Evolutionary conservation across 2,329 filamentous ascomycete species (phyloP), one percentile per base, ranked within the genome.

Genomic region (Chalaropsis thielavioides): DNA sequence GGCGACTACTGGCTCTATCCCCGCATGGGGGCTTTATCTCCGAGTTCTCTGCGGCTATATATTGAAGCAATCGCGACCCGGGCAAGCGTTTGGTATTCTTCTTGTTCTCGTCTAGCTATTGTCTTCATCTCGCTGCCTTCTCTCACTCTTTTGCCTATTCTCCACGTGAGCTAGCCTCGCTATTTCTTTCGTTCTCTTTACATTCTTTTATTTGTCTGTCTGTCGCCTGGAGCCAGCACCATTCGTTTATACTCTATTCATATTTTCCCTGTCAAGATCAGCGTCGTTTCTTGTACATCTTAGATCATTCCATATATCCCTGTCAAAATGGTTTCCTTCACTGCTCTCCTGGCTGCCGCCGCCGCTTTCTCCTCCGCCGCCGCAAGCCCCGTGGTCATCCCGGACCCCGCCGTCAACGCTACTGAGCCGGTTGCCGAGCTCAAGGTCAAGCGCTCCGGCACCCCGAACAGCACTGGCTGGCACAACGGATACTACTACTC

Each of bases 401-500:
- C 64, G 24, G 60, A 66, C 19, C 38, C 54, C 1, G 40, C 60
- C 19, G 49, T 19, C n/a, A 46, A 58, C 59, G 40, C 27, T 11
- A 44, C 46, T 17, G 40, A 54, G 11, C 15, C 31, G 1, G 35
- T 19, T 15, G 17, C 19, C n/a, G 62, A 64, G 22, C 54, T 66
- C 35, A 38, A 38, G 15, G 8, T 62, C 22, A 60, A 65, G 56
- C 63, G 63, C 13, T 31, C 60, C 35, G 68, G 68, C 11, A 75
- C 74, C 1, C 73, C 79, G 59, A 79, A 70, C 68, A 69, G 70
- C 35, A 71, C 70, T 0, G 74, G 74, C 6, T 71, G 59, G 4
- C 71, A 72, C 69, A 74, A 76, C 62, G 78, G 78, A 10, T 80
- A 75, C 70, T 80, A 75, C 70, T 80, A 78, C 67, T 78, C 75